These are phyloP conservation scores for Colletotrichum sp. DNA, from an alignment of 2,329 filamentous ascomycete genomes.

Conservation along the genomic window DNA sequence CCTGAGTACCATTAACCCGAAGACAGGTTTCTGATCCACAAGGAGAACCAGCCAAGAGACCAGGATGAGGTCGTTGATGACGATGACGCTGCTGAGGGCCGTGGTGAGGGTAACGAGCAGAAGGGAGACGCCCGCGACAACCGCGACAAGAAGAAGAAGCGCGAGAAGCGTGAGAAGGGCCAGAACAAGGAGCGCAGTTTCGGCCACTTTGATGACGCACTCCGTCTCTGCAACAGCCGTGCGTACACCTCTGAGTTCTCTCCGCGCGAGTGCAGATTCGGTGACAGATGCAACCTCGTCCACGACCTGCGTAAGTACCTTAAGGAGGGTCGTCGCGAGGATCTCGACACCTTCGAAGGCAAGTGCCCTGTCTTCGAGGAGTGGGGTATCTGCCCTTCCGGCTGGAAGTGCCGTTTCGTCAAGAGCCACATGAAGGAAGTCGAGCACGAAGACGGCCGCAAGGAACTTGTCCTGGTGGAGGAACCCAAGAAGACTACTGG, in stretches of 20 bases:
- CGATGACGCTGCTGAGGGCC: conserved; percentile 55
- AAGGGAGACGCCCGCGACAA: conserved; percentile 43
- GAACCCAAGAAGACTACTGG: conserved; percentile 37
- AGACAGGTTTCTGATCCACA: conserved; percentile 36
- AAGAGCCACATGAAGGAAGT: conserved; percentile 85
- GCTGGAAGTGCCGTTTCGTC: conserved; percentile 95
- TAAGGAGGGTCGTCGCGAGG: conserved; percentile 77
- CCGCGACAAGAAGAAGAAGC: conserved; percentile 54
- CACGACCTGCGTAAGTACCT: conserved; percentile 90
- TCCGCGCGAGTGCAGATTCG: conserved; percentile 76
- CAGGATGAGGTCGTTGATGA: conserved; percentile 51
- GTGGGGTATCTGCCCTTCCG: conserved; percentile 78
- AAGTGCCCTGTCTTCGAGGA: conserved; percentile 82
- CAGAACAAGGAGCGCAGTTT: conserved; percentile 88
- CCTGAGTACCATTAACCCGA: background rate
- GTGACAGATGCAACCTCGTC: conserved; percentile 79
- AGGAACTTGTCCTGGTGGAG: conserved; percentile 77
- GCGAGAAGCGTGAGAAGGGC: conserved; percentile 52
- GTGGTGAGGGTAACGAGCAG: conserved; percentile 47
- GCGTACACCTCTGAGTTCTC: conserved; percentile 80
- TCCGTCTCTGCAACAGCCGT: conserved; percentile 79
- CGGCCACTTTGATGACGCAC: conserved; percentile 77
- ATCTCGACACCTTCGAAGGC: conserved; percentile 77
- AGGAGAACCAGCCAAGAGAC: conserved; percentile 55
- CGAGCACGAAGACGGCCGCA: conserved; percentile 77